phyloP scores from a whole-genome alignment of 2,329 filamentous ascomycete species.

The Xylariaceae sp. region DNA sequence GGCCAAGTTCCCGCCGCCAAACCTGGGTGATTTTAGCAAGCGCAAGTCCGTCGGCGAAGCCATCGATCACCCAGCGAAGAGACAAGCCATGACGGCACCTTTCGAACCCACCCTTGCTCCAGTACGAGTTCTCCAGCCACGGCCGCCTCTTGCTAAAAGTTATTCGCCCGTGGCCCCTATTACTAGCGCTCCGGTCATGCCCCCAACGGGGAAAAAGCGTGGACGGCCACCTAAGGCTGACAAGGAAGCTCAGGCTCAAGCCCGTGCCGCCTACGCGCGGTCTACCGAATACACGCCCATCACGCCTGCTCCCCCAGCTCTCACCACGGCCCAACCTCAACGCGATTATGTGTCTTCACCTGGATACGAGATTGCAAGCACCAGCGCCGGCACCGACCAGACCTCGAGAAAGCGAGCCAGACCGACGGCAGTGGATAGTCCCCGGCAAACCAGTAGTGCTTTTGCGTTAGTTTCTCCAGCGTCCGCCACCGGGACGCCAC shows the following conservation, averaged over 20 bases:
- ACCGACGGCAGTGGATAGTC: conserved; percentile 26
- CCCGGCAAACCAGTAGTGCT: conserved; percentile 22
- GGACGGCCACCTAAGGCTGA: conserved; percentile 43
- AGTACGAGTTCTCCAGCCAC: conserved; percentile 31
- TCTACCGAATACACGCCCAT: conserved; percentile 31
- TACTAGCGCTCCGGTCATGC: conserved; percentile 21
- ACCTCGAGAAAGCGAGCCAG: conserved; percentile 25
- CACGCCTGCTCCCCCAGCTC: conserved; percentile 29
- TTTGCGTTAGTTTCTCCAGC: conserved; percentile 29
- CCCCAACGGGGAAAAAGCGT: conserved; percentile 36
- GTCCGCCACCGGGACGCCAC: conserved; percentile 29
- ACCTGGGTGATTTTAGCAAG: conserved; percentile 28
- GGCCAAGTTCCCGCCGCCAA: conserved; percentile 30
- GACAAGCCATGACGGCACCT: conserved; percentile 28
- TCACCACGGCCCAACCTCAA: conserved; percentile 17
- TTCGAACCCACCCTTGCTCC: conserved; percentile 25
- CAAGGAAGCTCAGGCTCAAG: conserved; percentile 35
- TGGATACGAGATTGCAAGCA: conserved; percentile 30
- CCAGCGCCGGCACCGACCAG: conserved; percentile 22
- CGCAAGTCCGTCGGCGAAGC: conserved; percentile 35
- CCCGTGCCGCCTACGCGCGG: conserved; percentile 29
- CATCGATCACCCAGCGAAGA: conserved; percentile 32
- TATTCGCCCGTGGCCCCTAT: conserved; percentile 19
- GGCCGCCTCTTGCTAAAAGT: conserved; percentile 28
- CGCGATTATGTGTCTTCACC: conserved; percentile 32